A percentile compares a stretch with the other conserved stretches of the same genome.
Conservation (phyloP, 106 monocot species). For the Dendrobium huoshanense region DNA sequence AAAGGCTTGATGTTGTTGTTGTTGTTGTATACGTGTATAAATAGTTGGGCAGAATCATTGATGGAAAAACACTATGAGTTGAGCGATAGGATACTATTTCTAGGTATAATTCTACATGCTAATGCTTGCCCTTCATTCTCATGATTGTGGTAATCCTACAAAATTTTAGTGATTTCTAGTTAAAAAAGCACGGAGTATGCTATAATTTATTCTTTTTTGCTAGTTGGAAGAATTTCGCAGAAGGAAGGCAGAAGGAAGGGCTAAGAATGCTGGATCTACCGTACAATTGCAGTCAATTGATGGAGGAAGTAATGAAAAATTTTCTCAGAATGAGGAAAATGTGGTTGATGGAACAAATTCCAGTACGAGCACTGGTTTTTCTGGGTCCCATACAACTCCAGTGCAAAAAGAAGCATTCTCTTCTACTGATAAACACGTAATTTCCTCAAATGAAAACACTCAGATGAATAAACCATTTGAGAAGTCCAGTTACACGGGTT, state of each 20-base stretch:
- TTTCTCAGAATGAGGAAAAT: conserved; percentile 21
- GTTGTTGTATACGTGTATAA: not conserved
- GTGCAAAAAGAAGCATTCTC: conserved; percentile 16
- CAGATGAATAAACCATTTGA: conserved; percentile 16
- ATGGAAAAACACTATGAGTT: not conserved
- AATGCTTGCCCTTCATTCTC: not conserved
- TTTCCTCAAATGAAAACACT: conserved; percentile 19
- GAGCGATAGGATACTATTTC: not conserved
- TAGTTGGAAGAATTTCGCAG: conserved; percentile 87
- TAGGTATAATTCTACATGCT: not conserved
- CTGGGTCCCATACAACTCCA: not conserved
- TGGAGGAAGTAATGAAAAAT: conserved; percentile 23
- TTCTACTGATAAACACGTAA: conserved; percentile 12
- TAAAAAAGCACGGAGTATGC: not conserved
- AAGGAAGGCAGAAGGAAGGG: conserved; percentile 53
- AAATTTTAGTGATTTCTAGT: not conserved
- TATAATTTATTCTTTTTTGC: conserved; percentile 11
- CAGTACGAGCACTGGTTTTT: not conserved
- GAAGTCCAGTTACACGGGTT: conserved; percentile 16
- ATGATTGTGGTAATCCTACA: not conserved
- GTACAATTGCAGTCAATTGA: conserved; percentile 36
- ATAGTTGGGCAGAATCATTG: not conserved
- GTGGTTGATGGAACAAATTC: conserved; percentile 13
- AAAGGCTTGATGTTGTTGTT: too few species aligned
- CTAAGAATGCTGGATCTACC: conserved; percentile 41